A percentile compares a stretch with the other conserved stretches of the same genome.
Conservation (phyloP, 495 filamentous ascomycete genomes). For the Xylaria curta region DNA sequence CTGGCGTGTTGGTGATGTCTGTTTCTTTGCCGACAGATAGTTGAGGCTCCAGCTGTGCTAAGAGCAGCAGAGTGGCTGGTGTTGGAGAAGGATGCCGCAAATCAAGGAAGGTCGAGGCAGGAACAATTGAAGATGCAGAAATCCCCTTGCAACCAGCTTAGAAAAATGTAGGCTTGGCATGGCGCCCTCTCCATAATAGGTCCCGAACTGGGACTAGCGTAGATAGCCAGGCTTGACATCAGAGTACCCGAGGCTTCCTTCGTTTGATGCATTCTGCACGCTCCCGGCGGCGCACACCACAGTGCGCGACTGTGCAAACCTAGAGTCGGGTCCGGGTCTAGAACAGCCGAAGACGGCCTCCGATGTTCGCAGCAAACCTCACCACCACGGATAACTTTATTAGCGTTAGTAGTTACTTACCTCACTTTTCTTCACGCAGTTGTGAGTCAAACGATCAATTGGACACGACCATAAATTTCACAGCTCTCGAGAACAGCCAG, state of each 20-base stretch:
- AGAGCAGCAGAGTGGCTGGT: neutral
- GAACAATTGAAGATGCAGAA: constrained; percentile 14
- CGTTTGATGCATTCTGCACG: constrained; percentile 12
- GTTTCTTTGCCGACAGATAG: neutral
- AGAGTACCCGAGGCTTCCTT: neutral
- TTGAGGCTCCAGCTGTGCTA: neutral
- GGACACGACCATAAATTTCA: constrained; percentile 7
- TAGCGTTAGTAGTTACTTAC: neutral
- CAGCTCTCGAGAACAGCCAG: constrained; percentile 20
- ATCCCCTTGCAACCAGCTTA: constrained; percentile 15
- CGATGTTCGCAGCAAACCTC: constrained; percentile 36
- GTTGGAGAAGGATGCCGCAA: constrained; percentile 13
- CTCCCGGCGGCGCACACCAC: neutral
- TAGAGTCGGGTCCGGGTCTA: neutral
- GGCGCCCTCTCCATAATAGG: neutral
- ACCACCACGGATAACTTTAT: neutral
- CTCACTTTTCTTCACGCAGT: constrained; percentile 21
- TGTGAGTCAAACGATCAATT: constrained; percentile 39
- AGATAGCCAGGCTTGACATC: neutral
- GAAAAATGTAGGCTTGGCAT: constrained; percentile 26
- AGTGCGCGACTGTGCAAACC: neutral
- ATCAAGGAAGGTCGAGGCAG: neutral
- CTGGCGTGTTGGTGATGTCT: neutral
- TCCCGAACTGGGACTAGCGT: constrained; percentile 15
- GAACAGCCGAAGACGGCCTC: constrained; percentile 25